phyloP scores from a whole-genome alignment of 805 yeast species.

The Starmera dryadoides region DNA sequence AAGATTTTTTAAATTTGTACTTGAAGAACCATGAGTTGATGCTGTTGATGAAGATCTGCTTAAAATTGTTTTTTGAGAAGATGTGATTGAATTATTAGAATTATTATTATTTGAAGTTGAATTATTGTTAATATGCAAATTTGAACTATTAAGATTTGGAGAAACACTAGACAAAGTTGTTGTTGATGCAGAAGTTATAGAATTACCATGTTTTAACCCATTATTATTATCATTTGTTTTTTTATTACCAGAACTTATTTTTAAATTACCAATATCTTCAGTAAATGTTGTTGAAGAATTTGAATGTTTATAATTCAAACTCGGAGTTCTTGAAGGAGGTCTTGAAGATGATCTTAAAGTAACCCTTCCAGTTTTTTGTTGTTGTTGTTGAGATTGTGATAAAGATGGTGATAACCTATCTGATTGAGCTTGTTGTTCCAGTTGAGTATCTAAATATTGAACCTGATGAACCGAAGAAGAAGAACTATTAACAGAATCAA shows the following conservation, averaged over 20 bases:
- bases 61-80: slow-evolving; percentile 4
- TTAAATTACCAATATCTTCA: slow-evolving; percentile 5
- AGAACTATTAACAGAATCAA: background rate
- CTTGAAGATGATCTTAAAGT: slow-evolving; percentile 1
- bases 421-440: background rate
- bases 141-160: too few relatives aligned
- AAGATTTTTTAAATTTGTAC: slow-evolving; percentile 5
- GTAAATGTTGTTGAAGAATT: background rate
- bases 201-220: background rate
- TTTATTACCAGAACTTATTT: background rate
- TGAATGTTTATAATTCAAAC: slow-evolving; percentile 6
- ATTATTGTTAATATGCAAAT: too few relatives aligned
- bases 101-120: background rate
- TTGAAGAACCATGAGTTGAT: slow-evolving; percentile 7
- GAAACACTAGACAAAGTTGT: background rate
- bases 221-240: background rate
- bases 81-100: too few relatives aligned
- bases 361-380: slow-evolving; percentile 1
- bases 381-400: slow-evolving; percentile 4
- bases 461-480: background rate
- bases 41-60: slow-evolving; percentile 17
- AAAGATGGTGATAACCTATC: too few relatives aligned
- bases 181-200: background rate
- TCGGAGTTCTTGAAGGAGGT: slow-evolving; percentile 11
- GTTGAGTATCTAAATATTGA: background rate